Evolutionary conservation across 192 early-diverging fungal species (phyloP), one percentile per base, ranked within the genome.

Genomic region (Pilaira anomala): DNA sequence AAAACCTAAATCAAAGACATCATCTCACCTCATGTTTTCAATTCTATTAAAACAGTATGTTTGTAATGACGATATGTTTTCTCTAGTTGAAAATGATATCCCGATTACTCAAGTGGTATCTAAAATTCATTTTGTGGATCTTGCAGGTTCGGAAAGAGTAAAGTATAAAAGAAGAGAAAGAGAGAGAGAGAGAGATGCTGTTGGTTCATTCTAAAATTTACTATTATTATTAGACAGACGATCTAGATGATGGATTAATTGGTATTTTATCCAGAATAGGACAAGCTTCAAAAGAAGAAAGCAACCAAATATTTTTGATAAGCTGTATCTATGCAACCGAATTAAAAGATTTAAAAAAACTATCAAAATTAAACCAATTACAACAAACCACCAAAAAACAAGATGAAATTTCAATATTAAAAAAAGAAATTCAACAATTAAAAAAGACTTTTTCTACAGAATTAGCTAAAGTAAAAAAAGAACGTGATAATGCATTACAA

Each of bases 101-200:
- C 36, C 58, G 18, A 54, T 36, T 18, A 54, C 52, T 4, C 49
- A 69, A 62, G n/a, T 58, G 7, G 45, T 63, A 19, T 66, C 67
- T 28, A 99, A 98, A 78, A 95, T 99, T 65, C 90, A 97, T 68
- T 99, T 99, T 84, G 97, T 99, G 19, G 97, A 99, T 81, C 78
- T 99, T 67, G 97, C 97, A 19, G 96, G 97, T 26, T 96, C 93
- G 14, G 95, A 99, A 81, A 78, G 91, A 60, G 78, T 81, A 80
- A 41, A 72, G 58, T 40, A 91, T 0, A 85, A 84, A 22, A 26
- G 28, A 45, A 41, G 22, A 55, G 28, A 9, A 33, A 29, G 16
- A 21, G 22, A 51, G 18, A 58, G 56, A 33, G 24, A 12, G 14
- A 54, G 13, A 22, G 12, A 19, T 3, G 6, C n/a, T 22, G 13